Conservation (phyloP, 306 rosid species). For the Lithocarpus polystachyus region DNA sequence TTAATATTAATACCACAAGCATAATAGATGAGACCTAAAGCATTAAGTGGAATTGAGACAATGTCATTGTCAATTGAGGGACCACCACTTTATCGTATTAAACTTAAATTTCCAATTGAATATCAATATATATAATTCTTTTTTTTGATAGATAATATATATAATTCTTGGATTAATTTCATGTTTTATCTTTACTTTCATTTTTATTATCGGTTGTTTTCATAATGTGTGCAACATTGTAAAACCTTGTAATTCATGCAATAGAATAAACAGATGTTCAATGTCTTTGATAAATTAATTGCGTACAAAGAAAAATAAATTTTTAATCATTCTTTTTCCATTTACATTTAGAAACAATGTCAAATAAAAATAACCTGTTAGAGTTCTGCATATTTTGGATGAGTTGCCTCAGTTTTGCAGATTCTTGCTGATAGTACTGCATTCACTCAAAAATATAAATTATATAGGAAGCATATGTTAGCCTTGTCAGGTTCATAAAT, state of each 20-base stretch:
- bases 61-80: background rate
- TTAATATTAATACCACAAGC: background rate
- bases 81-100: background rate
- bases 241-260: background rate
- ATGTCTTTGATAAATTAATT: background rate
- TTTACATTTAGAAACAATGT: background rate
- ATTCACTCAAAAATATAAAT: constrained; percentile 5
- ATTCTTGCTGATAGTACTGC: constrained; percentile 94
- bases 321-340: background rate
- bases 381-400: constrained; percentile 94
- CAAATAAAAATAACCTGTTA: constrained; percentile 50
- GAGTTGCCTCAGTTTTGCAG: constrained; percentile 87
- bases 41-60: too few species aligned
- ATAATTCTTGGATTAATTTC: too few species aligned
- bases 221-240: too few species aligned
- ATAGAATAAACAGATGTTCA: background rate
- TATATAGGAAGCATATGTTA: background rate
- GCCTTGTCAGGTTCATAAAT: background rate
- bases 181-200: background rate
- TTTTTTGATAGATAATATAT: too few species aligned
- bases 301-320: background rate
- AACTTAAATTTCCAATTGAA: too few species aligned
- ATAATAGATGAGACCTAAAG: too few species aligned
- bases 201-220: background rate
- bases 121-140: too few species aligned